Conservation (phyloP, 192 early-diverging fungal genomes). For the Pecoramyces ruminantium region DNA sequence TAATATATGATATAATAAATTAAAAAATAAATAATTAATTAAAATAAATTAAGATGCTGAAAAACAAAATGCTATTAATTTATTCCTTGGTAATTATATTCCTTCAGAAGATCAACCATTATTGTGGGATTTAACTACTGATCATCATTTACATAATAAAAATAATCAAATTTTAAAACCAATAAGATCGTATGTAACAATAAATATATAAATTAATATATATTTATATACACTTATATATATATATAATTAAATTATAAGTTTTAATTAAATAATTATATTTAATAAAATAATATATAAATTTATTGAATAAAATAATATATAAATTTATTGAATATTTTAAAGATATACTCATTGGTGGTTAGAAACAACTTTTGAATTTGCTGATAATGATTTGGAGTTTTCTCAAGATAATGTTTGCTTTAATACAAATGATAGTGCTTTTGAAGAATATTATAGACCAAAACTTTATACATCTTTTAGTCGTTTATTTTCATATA, state of each 20-base stretch:
- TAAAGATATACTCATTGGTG: slow-evolving; percentile 50
- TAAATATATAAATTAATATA: no score
- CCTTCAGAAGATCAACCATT: slow-evolving; percentile 16
- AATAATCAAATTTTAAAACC: not conserved
- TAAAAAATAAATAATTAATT: no score
- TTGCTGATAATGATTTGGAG: not conserved
- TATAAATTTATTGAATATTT: not conserved
- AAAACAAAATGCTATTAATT: slow-evolving; percentile 89
- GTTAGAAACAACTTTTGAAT: slow-evolving; percentile 11
- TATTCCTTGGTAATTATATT: slow-evolving; percentile 63
- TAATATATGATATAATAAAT: no score
- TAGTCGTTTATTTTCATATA: slow-evolving; percentile 58
- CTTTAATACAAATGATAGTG: slow-evolving; percentile 21
- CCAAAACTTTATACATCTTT: slow-evolving; percentile 62
- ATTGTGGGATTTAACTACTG: slow-evolving; percentile 62
- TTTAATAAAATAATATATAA: no score
- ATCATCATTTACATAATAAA: slow-evolving; percentile 50
- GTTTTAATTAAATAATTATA: no score
- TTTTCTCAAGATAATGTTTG: not conserved
- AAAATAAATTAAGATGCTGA: slow-evolving; percentile 52
- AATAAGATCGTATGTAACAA: not conserved
- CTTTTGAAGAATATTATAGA: slow-evolving; percentile 78
- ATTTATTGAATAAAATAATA: no score
- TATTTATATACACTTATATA: no score
- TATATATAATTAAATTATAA: no score